Conservation (phyloP, 441 rosid genomes). For the Capsella rubella region DNA sequence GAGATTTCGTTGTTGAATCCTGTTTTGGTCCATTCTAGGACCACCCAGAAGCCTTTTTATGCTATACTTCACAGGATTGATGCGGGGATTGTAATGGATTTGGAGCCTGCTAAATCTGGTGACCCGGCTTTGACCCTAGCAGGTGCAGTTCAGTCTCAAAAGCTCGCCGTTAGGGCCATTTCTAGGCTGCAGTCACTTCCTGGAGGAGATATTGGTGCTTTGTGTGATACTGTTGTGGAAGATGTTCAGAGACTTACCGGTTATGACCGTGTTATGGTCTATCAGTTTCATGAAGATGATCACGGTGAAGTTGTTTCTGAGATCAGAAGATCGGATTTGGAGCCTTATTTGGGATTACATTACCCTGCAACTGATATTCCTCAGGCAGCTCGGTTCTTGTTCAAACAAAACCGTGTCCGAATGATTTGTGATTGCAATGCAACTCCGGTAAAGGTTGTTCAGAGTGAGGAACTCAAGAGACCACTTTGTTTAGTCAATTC, state of each 20-base stretch:
- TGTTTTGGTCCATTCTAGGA: conserved; percentile 63
- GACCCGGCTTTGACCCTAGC: conserved; percentile 73
- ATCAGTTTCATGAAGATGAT: conserved; percentile 84
- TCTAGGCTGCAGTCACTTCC: conserved; percentile 84
- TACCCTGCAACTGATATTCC: conserved; percentile 89
- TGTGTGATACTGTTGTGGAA: conserved; percentile 86
- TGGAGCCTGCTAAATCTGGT: conserved; percentile 72
- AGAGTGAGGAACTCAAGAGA: conserved; percentile 64
- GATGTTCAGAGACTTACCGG: conserved; percentile 84
- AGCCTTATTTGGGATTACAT: conserved; percentile 86
- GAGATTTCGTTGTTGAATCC: conserved; percentile 78
- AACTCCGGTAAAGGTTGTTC: conserved; percentile 61
- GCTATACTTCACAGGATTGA: conserved; percentile 84
- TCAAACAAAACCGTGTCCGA: conserved; percentile 77
- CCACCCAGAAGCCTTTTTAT: conserved; percentile 64
- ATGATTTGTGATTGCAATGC: conserved; percentile 83
- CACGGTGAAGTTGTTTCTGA: conserved; percentile 91
- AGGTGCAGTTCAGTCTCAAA: conserved; percentile 85
- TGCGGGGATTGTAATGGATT: conserved; percentile 77
- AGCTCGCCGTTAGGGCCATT: conserved; percentile 76
- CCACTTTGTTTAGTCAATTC: conserved; percentile 82
- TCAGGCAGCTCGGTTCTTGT: conserved; percentile 82
- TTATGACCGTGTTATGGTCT: conserved; percentile 87
- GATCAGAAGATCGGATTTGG: conserved; percentile 79
- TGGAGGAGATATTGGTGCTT: conserved; percentile 72